Conservation (phyloP, 192 early-diverging fungal species). For the Dissophora globulifera region DNA sequence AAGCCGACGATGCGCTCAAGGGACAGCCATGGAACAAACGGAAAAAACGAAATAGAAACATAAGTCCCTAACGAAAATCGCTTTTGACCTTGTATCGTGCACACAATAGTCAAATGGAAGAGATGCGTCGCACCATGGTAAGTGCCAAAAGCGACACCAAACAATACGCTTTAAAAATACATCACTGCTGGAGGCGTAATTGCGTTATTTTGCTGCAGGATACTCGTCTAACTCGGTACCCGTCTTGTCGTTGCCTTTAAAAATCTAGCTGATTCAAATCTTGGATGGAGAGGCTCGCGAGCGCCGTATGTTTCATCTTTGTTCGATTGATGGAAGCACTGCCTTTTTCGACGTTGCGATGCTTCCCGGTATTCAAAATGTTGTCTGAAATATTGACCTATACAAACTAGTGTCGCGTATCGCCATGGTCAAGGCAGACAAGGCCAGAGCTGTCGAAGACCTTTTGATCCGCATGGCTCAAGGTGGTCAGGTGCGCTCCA, state of each 20-base stretch:
- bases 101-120: slow-evolving; percentile 87
- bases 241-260: background rate
- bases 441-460: slow-evolving; percentile 90
- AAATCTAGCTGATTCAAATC: slow-evolving; percentile 78
- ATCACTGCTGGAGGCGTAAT: no score
- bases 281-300: slow-evolving; percentile 85
- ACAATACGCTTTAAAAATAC: no score
- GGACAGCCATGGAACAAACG: no score
- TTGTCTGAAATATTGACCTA: no score
- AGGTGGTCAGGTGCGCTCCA: slow-evolving; percentile 81
- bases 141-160: no score
- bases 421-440: slow-evolving; percentile 89
- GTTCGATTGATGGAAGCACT: no score
- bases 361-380: background rate
- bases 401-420: slow-evolving; percentile 79
- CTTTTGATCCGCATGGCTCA: slow-evolving; percentile 92
- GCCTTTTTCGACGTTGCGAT: slow-evolving; percentile 2
- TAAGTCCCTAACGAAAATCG: no score
- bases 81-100: no score
- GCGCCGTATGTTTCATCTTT: slow-evolving; percentile 65
- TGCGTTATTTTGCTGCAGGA: no score
- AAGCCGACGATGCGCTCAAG: background rate
- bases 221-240: no score
- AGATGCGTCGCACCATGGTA: slow-evolving; percentile 84
- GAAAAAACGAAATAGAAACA: background rate